Percentiles rank a stretch among this genome's conserved stretches.
phyloP scores from a whole-genome alignment of 805 yeast genomes.

The Suhomyces emberorum region DNA sequence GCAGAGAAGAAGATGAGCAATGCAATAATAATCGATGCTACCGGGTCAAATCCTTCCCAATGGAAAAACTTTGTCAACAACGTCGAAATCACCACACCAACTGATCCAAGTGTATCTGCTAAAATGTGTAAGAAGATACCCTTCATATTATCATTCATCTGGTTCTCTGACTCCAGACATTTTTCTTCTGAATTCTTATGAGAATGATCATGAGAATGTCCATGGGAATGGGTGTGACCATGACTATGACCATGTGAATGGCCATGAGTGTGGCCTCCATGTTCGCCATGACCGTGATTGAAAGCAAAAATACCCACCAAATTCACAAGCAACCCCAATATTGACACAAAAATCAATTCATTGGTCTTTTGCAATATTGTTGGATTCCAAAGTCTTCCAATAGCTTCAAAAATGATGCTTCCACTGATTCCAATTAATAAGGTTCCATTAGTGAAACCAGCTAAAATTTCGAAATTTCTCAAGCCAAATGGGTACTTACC shows the following conservation, averaged over 20 bases:
- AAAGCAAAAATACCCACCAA: conserved; percentile 92
- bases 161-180: conserved; percentile 2
- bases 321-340: conserved; percentile 82
- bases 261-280: conserved; percentile 41
- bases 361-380: conserved; percentile 73
- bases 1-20: conserved; percentile 76
- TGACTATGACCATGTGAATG: conserved; percentile 39
- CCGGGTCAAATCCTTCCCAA: conserved; percentile 84
- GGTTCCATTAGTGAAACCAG: conserved; percentile 95
- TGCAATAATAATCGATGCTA: conserved; percentile 88
- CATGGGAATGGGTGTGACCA: conserved; percentile 33
- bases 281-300: conserved; percentile 66
- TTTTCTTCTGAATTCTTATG: conserved; percentile 11
- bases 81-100: conserved; percentile 93
- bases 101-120: conserved; percentile 96
- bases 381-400: conserved; percentile 77
- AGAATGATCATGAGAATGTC: conserved; percentile 21
- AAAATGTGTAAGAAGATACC: conserved; percentile 91
- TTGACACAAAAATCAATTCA: conserved; percentile 81
- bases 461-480: conserved; percentile 79
- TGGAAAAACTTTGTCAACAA: conserved; percentile 61
- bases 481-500: conserved; percentile 85
- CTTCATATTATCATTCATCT: conserved; percentile 68
- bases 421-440: conserved; percentile 83
- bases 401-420: conserved; percentile 82